phyloP scores from a whole-genome alignment of 2,329 filamentous ascomycete species.

The Akanthomyces uredinophilus region DNA sequence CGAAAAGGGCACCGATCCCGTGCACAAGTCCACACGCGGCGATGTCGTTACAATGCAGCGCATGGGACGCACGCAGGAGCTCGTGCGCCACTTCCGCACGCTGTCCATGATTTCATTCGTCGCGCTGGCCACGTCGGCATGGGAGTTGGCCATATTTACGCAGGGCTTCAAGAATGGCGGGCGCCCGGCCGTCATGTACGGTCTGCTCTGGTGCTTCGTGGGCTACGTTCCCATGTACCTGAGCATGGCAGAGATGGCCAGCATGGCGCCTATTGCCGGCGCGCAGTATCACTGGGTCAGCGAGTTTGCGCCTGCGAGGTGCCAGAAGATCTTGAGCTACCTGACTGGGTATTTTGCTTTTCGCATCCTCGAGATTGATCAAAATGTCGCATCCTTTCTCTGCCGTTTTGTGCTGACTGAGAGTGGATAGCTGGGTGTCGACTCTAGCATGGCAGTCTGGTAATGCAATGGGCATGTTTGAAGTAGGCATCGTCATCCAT shows the following conservation, averaged over 20 bases:
- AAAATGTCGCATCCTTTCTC: background rate
- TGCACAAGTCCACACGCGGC: background rate
- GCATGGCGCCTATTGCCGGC: constrained; percentile 21
- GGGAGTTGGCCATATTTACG: constrained; percentile 13
- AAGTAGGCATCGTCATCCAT: constrained; percentile 17
- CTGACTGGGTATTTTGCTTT: constrained; percentile 7
- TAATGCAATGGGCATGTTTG: constrained; percentile 16
- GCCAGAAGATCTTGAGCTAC: constrained; percentile 14
- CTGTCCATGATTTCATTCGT: constrained; percentile 14
- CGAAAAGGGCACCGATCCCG: background rate
- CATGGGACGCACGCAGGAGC: constrained; percentile 13
- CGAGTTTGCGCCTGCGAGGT: constrained; percentile 16
- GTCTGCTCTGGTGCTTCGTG: constrained; percentile 10
- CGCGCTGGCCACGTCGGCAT: constrained; percentile 6
- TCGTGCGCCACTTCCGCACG: constrained; percentile 12
- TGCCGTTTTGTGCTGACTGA: background rate
- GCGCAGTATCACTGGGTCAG: constrained; percentile 22
- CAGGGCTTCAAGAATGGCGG: constrained; percentile 15
- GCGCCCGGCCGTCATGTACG: constrained; percentile 12
- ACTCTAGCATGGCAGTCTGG: constrained; percentile 19
- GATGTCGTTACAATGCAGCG: constrained; percentile 12
- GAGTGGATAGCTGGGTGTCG: constrained; percentile 15
- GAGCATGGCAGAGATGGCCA: constrained; percentile 21
- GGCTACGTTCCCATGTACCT: constrained; percentile 15
- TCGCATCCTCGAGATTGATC: background rate